Conservation (phyloP, 768 basidiomycete species). For the Mycena olivaceomarginata region DNA sequence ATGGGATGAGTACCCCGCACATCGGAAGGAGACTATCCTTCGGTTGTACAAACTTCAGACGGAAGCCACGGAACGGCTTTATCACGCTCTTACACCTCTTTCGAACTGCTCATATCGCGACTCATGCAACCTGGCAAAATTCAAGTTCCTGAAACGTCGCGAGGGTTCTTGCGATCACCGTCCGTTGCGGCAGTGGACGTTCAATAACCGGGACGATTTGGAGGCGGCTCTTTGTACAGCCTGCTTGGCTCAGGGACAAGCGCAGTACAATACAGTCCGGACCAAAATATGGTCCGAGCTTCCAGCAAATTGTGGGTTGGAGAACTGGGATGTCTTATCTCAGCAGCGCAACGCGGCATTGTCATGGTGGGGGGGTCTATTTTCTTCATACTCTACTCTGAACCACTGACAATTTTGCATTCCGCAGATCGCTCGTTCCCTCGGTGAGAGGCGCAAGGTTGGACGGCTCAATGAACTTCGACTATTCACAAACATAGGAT, state of each 20-base stretch:
- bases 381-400: too few relatives aligned
- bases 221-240: neutral
- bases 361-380: neutral
- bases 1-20: neutral
- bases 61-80: neutral
- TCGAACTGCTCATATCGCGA: neutral
- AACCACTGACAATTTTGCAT: too few relatives aligned
- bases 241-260: neutral
- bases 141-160: neutral
- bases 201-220: neutral
- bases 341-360: neutral
- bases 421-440: too few relatives aligned
- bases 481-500: too few relatives aligned
- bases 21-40: neutral
- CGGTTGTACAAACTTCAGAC: neutral
- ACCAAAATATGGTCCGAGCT: neutral
- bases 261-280: neutral
- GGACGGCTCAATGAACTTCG: too few relatives aligned
- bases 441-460: too few relatives aligned
- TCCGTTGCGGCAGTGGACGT: neutral
- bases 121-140: neutral
- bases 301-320: neutral
- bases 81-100: neutral
- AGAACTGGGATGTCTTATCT: slow-evolving; percentile 2
- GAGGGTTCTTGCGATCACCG: neutral